Conservation (phyloP, 2,329 filamentous ascomycete genomes). For the Pseudogymnoascus sp. region DNA sequence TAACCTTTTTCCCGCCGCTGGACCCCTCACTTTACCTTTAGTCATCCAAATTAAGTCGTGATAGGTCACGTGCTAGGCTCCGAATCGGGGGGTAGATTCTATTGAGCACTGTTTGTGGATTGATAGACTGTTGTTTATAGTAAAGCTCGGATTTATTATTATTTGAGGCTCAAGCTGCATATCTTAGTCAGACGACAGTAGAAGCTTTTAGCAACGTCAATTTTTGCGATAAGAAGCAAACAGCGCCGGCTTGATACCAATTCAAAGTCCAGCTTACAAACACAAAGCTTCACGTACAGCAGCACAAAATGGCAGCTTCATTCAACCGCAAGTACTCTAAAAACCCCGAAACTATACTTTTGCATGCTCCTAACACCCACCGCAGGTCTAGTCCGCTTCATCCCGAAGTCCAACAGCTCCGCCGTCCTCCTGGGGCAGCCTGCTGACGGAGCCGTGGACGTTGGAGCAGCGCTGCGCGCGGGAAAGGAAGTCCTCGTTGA, state of each 20-base stretch:
- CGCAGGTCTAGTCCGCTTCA: slow-evolving; percentile 52
- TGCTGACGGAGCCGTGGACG: slow-evolving; percentile 43
- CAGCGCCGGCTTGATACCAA: not conserved
- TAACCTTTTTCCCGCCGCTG: not conserved
- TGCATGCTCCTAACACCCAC: not conserved
- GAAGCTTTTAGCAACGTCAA: not conserved
- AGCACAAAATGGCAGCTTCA: not conserved
- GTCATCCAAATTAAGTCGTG: not conserved
- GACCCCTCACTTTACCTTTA: not conserved
- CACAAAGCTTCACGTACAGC: not conserved
- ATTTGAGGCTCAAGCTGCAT: not conserved
- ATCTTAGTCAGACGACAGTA: not conserved
- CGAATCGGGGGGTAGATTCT: not conserved
- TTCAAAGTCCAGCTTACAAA: not conserved
- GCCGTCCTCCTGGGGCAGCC: slow-evolving; percentile 51
- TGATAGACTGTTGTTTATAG: not conserved
- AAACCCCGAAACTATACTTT: not conserved
- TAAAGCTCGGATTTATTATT: not conserved
- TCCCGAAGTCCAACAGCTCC: slow-evolving; percentile 41
- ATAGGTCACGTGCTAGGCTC: not conserved
- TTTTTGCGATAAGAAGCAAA: not conserved
- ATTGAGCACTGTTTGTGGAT: not conserved
- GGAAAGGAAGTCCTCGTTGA: slow-evolving; percentile 49
- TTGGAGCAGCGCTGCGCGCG: slow-evolving; percentile 49
- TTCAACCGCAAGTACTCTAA: slow-evolving; percentile 9